These are phyloP conservation scores for Colletotrichum sp. DNA, from an alignment of 2,329 filamentous ascomycete genomes.

Conservation along the genomic window DNA sequence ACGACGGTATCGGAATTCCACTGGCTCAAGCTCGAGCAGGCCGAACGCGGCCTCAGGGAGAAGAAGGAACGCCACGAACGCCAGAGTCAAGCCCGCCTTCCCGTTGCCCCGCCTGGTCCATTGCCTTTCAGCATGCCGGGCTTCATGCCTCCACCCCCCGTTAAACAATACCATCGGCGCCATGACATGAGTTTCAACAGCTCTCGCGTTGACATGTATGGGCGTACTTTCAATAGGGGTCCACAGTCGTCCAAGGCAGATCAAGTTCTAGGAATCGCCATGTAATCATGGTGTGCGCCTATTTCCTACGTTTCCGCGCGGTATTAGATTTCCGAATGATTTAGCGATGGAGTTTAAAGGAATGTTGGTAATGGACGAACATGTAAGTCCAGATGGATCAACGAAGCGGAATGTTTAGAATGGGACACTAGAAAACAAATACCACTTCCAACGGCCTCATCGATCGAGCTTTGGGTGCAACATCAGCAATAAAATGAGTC, in stretches of 20 bases:
- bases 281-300: background rate
- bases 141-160: background rate
- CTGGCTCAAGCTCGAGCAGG: slow-evolving; percentile 10
- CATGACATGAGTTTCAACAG: background rate
- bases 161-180: background rate
- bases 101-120: background rate
- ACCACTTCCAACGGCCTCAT: background rate
- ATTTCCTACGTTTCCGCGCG: background rate
- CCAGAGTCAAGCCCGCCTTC: background rate
- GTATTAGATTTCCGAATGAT: background rate
- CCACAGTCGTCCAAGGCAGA: background rate
- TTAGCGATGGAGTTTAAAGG: background rate
- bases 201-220: background rate
- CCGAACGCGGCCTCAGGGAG: background rate
- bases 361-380: background rate
- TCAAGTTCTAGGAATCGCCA: slow-evolving; percentile 13
- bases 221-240: background rate
- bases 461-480: background rate
- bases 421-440: background rate
- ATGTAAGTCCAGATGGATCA: background rate
- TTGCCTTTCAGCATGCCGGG: background rate
- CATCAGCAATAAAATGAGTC: background rate
- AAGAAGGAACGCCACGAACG: background rate
- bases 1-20: slow-evolving; percentile 2
- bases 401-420: background rate